Base-by-base conservation (phyloP, 1,284 basidiomycete genomes). In the Sphaerobolus stellatus region DNA sequence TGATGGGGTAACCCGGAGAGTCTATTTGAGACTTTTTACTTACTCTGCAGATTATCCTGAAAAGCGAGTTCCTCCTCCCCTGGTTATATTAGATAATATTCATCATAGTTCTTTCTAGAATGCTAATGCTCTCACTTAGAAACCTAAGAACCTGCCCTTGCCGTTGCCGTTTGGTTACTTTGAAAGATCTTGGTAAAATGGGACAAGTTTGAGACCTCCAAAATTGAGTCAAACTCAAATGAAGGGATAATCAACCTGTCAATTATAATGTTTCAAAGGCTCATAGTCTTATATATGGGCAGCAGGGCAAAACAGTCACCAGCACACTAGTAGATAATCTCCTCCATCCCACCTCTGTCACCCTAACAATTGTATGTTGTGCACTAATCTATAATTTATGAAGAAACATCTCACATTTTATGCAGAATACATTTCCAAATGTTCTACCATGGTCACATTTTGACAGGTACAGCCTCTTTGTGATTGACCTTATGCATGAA, bases 401-500 rank as follows among this genome's bases (percentile, higher is more conserved):
- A 5, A 18, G 8, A 5, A 20, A 11, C 27, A 14, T 14, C n/a
- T 28, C 22, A 24, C 5, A 11, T 27, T 30, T 14, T 11, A 54
- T 2, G n/a, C 49, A 73, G 72, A 75, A 72, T 52, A 64, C 70
- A 0, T 72, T 76, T 34, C 65, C 65, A 0, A 52, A 65, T 0
- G 30, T 41, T 0, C 62, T 76, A 5, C 13, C 57, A 0, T 18
- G 31, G 0, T 53, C 65, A 2, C 66, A 63, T 0, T 61, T 69
- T n/a, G 59, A 72, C 25, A 51, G 64, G 4, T 71, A 66, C 45
- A 52, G 27, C 1, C 58, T 72, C 33, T 60, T 76, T 1, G 62
- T 66, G 0, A 62, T 67, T 0, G 74, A 76, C 54, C 16, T 73
- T 7, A 38, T 76, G 56, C 73, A 76, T 49, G 68, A 75, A 53